These are phyloP conservation scores for Astrothelium subdiscretum DNA, from an alignment of 495 filamentous ascomycete species.

Conservation along the genomic window DNA sequence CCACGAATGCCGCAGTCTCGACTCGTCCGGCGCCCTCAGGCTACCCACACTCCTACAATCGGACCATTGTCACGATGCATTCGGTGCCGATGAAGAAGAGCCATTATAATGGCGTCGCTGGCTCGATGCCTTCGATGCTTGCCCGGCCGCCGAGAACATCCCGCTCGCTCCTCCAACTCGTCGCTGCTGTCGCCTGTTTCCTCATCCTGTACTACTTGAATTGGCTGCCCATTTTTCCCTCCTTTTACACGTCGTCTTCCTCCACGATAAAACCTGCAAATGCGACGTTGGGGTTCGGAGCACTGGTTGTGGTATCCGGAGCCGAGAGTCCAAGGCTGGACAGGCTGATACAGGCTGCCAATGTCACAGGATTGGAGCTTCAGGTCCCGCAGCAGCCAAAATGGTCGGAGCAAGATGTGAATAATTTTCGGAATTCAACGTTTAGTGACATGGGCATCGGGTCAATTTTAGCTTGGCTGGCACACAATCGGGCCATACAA, in stretches of 20 bases:
- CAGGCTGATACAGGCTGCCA: slow-evolving; percentile 22
- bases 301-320: slow-evolving; percentile 23
- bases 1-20: not conserved
- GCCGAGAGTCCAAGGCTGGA: slow-evolving; percentile 14
- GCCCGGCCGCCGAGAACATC: not conserved
- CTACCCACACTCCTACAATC: too few species aligned
- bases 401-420: slow-evolving; percentile 26
- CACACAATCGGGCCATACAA: slow-evolving; percentile 20
- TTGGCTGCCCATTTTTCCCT: not conserved
- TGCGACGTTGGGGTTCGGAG: slow-evolving; percentile 24
- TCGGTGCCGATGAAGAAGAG: slow-evolving; percentile 1
- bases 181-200: not conserved
- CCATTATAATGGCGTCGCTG: not conserved
- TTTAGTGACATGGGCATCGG: slow-evolving; percentile 16
- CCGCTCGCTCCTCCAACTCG: slow-evolving; percentile 1
- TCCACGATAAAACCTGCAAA: slow-evolving; percentile 10
- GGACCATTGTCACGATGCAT: not conserved
- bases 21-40: not conserved
- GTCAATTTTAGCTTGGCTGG: slow-evolving; percentile 25
- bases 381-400: slow-evolving; percentile 22
- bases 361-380: slow-evolving; percentile 24
- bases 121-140: not conserved
- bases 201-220: not conserved
- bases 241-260: not conserved
- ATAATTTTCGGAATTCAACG: slow-evolving; percentile 10